Base-by-base conservation (phyloP, 23 red algal genomes). In the Gracilaria domingensis region DNA sequence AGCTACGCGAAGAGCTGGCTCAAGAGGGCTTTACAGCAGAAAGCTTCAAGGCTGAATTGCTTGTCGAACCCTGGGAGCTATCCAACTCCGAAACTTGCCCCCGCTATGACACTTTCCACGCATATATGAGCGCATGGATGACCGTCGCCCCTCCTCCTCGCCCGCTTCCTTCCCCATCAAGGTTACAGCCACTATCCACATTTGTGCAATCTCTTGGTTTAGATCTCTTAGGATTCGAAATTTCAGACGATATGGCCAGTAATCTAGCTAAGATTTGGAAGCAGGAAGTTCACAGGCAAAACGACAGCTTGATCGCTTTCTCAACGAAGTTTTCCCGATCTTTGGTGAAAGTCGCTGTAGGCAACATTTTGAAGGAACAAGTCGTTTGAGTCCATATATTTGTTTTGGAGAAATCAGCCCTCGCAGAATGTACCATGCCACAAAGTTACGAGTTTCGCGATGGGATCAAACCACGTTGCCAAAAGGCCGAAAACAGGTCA, bases 51-150 rank as follows among this genome's bases (percentile, higher is more conserved):
- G 88, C 97, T 12, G 97, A 99, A 66, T 53, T 99, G 25, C 67
- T 99, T 24, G 97, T 99, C n/a, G 97, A 99, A 54, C 97, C 97
- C 25, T 99, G 97, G 97, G 97, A 99, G 70, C 57, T 99, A 12
- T 16, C 33, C 51, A 80, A 40, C 69, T 82, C 84, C 16, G 69
- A 77, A 4, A 79, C 91, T 38, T 58, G 45, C 26, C 88, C 81
- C 57, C 49, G 82, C 18, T 93, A 79, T 50, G 59, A 89, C 54
- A 83, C 82, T 1, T 99, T 99, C 50, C 90, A 93, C 59, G 65
- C 85, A 7, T 99, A 96, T 84, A 95, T 99, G 94, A 55, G 65
- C 38, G 94, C 94, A 18, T 99, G 97, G 97, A 99, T 99, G 97
- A 90, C 88, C 14, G 67, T 95, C 12, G 87, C 95, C 29, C 93